Evolutionary conservation across 2,329 filamentous ascomycete genomes (phyloP).

Genomic region (Fusarium sp.): DNA sequence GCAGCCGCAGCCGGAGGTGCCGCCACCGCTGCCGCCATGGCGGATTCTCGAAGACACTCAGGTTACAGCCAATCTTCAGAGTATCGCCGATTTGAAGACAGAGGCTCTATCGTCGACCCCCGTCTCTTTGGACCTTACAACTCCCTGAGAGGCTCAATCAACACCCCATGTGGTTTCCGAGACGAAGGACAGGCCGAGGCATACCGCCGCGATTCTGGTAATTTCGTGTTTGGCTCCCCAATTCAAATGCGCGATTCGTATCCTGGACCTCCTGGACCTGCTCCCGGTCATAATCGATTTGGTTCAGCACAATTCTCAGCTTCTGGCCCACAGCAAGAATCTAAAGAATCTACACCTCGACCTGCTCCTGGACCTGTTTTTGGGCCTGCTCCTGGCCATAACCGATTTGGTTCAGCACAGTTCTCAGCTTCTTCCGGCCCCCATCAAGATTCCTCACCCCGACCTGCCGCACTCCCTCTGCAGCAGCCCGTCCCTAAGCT

Average conservation of each 20-base stretch:
- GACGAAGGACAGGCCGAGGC: constrained; percentile 53
- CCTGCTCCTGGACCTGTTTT: constrained; percentile 64
- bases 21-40: constrained; percentile 57
- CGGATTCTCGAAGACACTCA: constrained; percentile 50
- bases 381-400: constrained; percentile 64
- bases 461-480: constrained; percentile 75
- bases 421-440: constrained; percentile 63
- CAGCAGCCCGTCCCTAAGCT: constrained; percentile 86
- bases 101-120: constrained; percentile 68
- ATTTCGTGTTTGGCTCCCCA: constrained; percentile 37
- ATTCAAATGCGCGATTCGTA: constrained; percentile 72
- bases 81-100: constrained; percentile 49
- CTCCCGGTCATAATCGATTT: constrained; percentile 73
- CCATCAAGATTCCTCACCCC: constrained; percentile 57
- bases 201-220: constrained; percentile 45
- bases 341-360: constrained; percentile 53
- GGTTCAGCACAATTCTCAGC: constrained; percentile 68
- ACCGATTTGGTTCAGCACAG: constrained; percentile 69
- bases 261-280: constrained; percentile 67
- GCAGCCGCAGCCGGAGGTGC: constrained; percentile 56
- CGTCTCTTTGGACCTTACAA: constrained; percentile 71
- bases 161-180: constrained; percentile 66
- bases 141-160: constrained; percentile 69
- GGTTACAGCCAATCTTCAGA: constrained; percentile 31
- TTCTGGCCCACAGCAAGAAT: constrained; percentile 54